Evolutionary conservation across 176 grass and related monocot genomes (phyloP).

Genomic region (Olyra latifolia): DNA sequence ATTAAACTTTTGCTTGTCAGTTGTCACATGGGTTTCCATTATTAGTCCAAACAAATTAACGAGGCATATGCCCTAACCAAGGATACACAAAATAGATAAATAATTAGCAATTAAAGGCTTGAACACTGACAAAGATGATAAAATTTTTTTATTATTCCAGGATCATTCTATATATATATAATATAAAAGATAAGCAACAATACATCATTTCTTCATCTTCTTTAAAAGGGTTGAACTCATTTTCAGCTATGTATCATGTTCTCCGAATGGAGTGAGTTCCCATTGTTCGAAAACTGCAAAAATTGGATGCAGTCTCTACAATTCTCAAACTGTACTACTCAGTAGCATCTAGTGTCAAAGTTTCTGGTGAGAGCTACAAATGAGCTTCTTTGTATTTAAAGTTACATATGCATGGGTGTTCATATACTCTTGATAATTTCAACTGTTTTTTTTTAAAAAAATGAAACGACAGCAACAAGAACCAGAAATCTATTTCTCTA

Average conservation of each 20-base stretch:
- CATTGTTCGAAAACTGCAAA: background rate
- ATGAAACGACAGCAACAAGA: background rate
- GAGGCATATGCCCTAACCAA: background rate
- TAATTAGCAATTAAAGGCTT: background rate
- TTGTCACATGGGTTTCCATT: background rate
- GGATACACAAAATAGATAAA: background rate
- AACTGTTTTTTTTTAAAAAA: background rate
- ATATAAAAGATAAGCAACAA: background rate
- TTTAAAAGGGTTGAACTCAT: background rate
- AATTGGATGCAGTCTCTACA: background rate
- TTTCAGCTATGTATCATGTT: background rate
- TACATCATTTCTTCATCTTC: background rate
- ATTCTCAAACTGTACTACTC: background rate
- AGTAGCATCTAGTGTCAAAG: background rate
- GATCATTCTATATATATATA: background rate
- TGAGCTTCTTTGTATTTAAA: background rate
- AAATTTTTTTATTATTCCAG: background rate
- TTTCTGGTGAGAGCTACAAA: background rate
- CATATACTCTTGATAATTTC: background rate
- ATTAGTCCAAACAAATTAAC: background rate
- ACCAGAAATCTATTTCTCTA: too few species aligned
- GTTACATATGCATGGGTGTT: background rate
- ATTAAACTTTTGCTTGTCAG: background rate
- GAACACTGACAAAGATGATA: background rate
- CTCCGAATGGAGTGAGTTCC: background rate